Evolutionary conservation across 805 yeast genomes (phyloP), one percentile per base, ranked within the genome.

Genomic region (Kodamaea restingae): DNA sequence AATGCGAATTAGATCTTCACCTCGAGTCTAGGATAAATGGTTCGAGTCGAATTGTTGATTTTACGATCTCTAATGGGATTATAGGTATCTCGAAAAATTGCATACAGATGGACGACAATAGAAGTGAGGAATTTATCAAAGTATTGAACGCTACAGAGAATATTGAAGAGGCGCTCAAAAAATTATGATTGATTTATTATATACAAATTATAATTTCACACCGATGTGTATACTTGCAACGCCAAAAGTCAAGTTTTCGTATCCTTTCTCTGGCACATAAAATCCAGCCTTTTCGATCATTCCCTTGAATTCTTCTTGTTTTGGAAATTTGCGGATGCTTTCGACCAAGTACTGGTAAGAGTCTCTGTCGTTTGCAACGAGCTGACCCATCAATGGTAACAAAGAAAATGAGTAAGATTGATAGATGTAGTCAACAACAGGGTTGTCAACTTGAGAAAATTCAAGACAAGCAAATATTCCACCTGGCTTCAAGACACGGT

Each of bases 261-360:
- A 93, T 39, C 98, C 98, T 38, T 76, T 77, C 51, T 95, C 95
- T 18, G 74, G 74, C 41, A 86, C 83, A 48, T 84, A 82, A 61
- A 93, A 93, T 1, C 98, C 98, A 6, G 98, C 98, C 54, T 86
- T 82, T 58, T 88, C 79, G 54, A 93, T 88, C 98, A 93, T 91
- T 12, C 70, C 64, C 45, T 90, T 87, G 66, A 93, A 93, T 34
- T 81, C 81, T 52, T 88, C 95, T 71, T 93, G 98, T 50, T 78
- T 72, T 9, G 98, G 98, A 71, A 93, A 93, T 55, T 79, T 79
- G 58, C 83, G 81, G 50, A 93, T 93, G 49, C 95, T 84, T 65
- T 93, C 98, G 8, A 93, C 98, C 58, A 93, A 72, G 59, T 93
- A 93, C 62, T 93, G 97, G 63, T 93, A 93, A 18, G 96, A 88